Conservation (phyloP, 345 rosid genomes). For the Physaria fendleri region DNA sequence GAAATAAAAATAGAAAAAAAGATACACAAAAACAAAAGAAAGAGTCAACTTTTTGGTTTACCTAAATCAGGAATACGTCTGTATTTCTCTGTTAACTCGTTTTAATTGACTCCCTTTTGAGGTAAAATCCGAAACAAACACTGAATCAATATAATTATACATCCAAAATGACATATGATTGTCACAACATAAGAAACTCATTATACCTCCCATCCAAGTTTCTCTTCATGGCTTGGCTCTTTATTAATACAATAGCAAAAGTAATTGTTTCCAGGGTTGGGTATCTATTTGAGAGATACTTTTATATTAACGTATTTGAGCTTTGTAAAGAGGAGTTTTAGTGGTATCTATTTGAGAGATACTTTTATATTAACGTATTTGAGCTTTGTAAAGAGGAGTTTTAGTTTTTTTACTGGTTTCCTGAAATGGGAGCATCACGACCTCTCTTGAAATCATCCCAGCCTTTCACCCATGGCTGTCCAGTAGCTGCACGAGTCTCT, state of each 20-base stretch:
- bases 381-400: neutral
- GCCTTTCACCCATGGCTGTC: conserved; percentile 35
- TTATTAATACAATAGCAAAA: conserved; percentile 13
- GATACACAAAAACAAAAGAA: neutral
- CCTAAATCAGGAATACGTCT: conserved; percentile 2
- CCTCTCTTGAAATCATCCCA: conserved; percentile 41
- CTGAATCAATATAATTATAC: too few species aligned
- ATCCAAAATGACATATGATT: too few species aligned
- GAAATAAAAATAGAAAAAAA: too few species aligned
- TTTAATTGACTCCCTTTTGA: neutral
- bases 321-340: too few species aligned
- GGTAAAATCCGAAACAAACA: too few species aligned
- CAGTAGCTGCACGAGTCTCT: conserved; percentile 33
- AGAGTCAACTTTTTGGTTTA: conserved; percentile 27
- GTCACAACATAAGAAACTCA: too few species aligned
- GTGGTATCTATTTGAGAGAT: conserved; percentile 11
- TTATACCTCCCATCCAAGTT: too few species aligned
- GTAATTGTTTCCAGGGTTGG: neutral
- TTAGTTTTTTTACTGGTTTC: conserved; percentile 29
- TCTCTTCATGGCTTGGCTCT: neutral
- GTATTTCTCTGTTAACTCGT: neutral
- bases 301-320: neutral
- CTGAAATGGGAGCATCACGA: conserved; percentile 29
- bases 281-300: conserved; percentile 11
- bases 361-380: neutral